Evolutionary conservation across 1,284 basidiomycete genomes (phyloP).

Genomic region (Cutaneotrichosporon cutaneum): DNA sequence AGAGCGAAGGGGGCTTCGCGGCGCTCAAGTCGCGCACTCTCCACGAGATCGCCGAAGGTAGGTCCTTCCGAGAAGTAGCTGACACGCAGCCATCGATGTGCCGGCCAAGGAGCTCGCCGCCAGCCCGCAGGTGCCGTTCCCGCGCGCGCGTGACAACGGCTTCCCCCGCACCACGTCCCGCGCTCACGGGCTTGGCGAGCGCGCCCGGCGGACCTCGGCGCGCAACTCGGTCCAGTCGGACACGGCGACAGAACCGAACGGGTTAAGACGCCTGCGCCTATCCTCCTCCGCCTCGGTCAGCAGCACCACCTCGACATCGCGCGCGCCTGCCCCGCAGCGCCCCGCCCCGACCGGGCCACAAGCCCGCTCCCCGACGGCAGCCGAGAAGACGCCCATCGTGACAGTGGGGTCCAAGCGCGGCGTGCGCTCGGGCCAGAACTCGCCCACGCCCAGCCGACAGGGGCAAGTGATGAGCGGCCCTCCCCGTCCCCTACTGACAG

Average conservation of each 20-base stretch:
- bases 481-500: conserved; percentile 43
- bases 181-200: conserved; percentile 20
- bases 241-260: conserved; percentile 26
- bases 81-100: conserved; percentile 69
- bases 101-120: conserved; percentile 67
- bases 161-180: conserved; percentile 30
- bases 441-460: conserved; percentile 26
- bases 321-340: conserved; percentile 7
- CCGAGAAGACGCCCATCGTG: conserved; percentile 27
- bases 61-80: not conserved
- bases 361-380: conserved; percentile 38
- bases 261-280: conserved; percentile 38
- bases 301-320: conserved; percentile 19
- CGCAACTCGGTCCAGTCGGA: not conserved
- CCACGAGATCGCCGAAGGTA: conserved; percentile 81
- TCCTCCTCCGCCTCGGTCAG: conserved; percentile 35
- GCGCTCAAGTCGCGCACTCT: conserved; percentile 77
- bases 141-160: conserved; percentile 10
- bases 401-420: conserved; percentile 23
- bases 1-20: conserved; percentile 76
- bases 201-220: not conserved
- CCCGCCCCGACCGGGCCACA: conserved; percentile 22
- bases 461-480: conserved; percentile 27
- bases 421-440: conserved; percentile 13
- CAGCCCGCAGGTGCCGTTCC: conserved; percentile 16